Evolutionary conservation across 2,329 filamentous ascomycete species (phyloP), one percentile per base, ranked within the genome.

Genomic region (Neophaeococcomyces mojaviensis): DNA sequence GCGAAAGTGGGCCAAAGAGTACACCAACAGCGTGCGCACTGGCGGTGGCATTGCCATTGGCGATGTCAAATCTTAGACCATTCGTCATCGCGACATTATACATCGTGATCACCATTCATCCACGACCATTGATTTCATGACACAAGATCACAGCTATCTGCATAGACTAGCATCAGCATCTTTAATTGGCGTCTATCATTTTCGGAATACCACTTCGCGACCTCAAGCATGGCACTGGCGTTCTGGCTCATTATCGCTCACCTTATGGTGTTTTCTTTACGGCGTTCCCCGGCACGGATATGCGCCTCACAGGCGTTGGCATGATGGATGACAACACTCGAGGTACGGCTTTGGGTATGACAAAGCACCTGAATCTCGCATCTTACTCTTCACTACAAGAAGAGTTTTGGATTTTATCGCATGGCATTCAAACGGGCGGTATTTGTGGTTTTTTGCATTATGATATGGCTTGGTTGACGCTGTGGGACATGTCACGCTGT

Each of bases 1-100:
- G 30, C 86, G 90, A 58, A 81, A 86, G 61, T 98, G 92, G 92
- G 88, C 88, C 48, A 96, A 94, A 76, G 85, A 84, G 65, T 85
- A 86, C 57, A 48, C 47, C 44, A 48, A 49, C 32, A 57, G 45
- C 39, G 39, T 48, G 20, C 33, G 47, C 38, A 52, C 20, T 37
- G 49, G 44, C 30, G 53, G 44, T 44, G 50, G 50, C 31, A 39
- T 47, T 6, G 47, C 53, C 33, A 34, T 48, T 12, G 48, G 39
- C 24, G 51, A 49, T 32, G 33, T 47, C 41, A 55, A 55, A 30
- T 16, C 33, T 26, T 39, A 46, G 30, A 13, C 9, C 24, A 39
- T 39, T 46, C 20, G 16, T 32, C 13, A 33, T 31, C 18, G n/a
- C 9, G 13, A 12, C 32, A 20, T 33, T 32, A 20, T 32, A 32